These are phyloP conservation scores for Westerdykella sp. DNA, from an alignment of 2,329 filamentous ascomycete species.

Conservation along the genomic window DNA sequence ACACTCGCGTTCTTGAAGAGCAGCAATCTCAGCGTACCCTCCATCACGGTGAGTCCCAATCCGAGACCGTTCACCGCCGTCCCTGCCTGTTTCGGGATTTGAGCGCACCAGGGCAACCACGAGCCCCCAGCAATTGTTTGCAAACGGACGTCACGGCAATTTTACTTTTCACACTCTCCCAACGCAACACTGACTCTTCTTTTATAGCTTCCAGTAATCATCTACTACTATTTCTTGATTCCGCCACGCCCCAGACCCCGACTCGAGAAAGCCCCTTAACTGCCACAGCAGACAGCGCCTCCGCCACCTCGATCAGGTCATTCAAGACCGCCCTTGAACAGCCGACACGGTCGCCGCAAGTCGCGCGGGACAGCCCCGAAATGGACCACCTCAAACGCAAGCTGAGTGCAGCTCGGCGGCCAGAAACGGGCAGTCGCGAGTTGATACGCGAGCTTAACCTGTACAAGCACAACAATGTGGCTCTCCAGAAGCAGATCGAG, in stretches of 20 bases:
- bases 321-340: slow-evolving; percentile 21
- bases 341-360: slow-evolving; percentile 19
- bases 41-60: slow-evolving; percentile 24
- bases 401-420: slow-evolving; percentile 28
- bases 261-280: slow-evolving; percentile 14
- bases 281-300: slow-evolving; percentile 12
- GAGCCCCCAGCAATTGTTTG: background rate
- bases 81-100: background rate
- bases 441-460: slow-evolving; percentile 35
- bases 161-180: background rate
- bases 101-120: background rate
- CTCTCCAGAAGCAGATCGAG: slow-evolving; percentile 33
- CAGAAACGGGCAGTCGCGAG: slow-evolving; percentile 30
- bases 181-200: background rate
- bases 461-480: slow-evolving; percentile 32
- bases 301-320: slow-evolving; percentile 16
- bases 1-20: slow-evolving; percentile 36
- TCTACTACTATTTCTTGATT: slow-evolving; percentile 21
- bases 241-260: slow-evolving; percentile 18
- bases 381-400: slow-evolving; percentile 37
- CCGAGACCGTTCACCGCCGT: background rate
- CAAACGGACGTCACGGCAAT: background rate
- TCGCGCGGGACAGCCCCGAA: slow-evolving; percentile 21
- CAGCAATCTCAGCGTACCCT: slow-evolving; percentile 23
- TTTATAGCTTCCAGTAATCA: slow-evolving; percentile 24